phyloP scores from a whole-genome alignment of 345 rosid species.

The Pseudoturritis turrita region DNA sequence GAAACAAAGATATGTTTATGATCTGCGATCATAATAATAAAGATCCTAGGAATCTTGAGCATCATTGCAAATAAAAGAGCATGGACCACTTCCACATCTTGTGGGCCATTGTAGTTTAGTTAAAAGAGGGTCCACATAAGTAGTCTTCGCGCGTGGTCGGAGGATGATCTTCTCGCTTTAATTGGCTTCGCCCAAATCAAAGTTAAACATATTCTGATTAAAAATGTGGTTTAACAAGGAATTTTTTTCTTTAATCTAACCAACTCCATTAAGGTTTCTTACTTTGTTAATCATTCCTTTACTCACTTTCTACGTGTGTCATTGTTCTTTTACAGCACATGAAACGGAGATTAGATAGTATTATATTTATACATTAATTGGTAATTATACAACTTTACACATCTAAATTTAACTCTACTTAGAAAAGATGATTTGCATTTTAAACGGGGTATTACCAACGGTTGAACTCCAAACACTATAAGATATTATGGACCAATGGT shows the following conservation, averaged over 20 bases:
- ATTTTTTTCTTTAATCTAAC: constrained; percentile 5
- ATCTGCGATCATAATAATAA: constrained; percentile 11
- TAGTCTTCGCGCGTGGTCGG: constrained; percentile 28
- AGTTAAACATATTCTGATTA: background rate
- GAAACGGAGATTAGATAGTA: background rate
- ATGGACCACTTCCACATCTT: constrained; percentile 8
- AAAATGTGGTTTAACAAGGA: background rate
- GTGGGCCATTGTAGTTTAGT: constrained; percentile 20
- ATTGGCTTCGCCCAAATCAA: constrained; percentile 20
- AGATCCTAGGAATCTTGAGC: constrained; percentile 27
- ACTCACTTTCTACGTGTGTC: constrained; percentile 24
- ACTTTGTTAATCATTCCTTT: constrained; percentile 26
- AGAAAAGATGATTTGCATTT: too few species aligned
- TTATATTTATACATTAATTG: background rate
- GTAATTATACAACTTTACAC: background rate
- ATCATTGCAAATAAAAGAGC: constrained; percentile 21
- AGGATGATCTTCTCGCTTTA: constrained; percentile 28
- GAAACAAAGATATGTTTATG: constrained; percentile 10
- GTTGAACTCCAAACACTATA: too few species aligned
- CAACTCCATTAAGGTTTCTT: constrained; percentile 26
- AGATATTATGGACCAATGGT: too few species aligned
- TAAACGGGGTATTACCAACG: too few species aligned
- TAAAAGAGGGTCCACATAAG: constrained; percentile 19
- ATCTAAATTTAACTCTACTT: too few species aligned
- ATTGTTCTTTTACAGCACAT: constrained; percentile 25